A percentile compares a stretch with the other conserved stretches of the same genome.
Conservation (phyloP, 176 grass and related monocot species). For the Triticum turgidum region DNA sequence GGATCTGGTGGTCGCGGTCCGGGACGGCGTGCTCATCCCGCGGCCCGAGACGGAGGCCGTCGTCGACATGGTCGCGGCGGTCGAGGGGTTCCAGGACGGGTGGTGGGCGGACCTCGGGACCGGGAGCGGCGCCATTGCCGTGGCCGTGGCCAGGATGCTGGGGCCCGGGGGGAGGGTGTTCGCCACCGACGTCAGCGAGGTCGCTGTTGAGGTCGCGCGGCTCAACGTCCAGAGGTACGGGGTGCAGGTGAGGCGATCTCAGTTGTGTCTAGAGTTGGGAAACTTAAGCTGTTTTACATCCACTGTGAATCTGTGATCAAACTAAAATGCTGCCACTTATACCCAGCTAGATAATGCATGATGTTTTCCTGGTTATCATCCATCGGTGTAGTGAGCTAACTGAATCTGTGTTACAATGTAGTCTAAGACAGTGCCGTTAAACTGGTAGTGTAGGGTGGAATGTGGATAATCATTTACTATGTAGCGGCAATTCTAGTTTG, state of each 20-base stretch:
- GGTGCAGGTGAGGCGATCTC: slow-evolving; percentile 50
- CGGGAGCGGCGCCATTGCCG: slow-evolving; percentile 73
- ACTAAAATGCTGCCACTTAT: neutral
- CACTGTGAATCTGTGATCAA: neutral
- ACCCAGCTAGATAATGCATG: too few relatives aligned
- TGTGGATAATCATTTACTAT: neutral
- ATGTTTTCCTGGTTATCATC: neutral
- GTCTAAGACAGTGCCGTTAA: neutral
- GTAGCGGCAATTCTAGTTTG: neutral
- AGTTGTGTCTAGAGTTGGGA: neutral
- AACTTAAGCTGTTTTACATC: neutral
- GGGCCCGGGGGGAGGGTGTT: slow-evolving; percentile 49
- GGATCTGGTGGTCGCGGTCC: slow-evolving; percentile 64
- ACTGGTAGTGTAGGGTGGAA: neutral
- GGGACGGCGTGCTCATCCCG: slow-evolving; percentile 83
- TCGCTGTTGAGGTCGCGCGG: slow-evolving; percentile 46
- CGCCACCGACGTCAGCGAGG: slow-evolving; percentile 68
- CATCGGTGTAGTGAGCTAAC: neutral
- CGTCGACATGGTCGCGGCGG: slow-evolving; percentile 45
- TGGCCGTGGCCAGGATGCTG: slow-evolving; percentile 71
- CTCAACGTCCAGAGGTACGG: slow-evolving; percentile 66
- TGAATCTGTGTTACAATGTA: neutral
- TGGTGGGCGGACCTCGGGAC: slow-evolving; percentile 89
- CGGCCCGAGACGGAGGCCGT: slow-evolving; percentile 88
- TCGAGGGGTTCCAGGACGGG: slow-evolving; percentile 50